Conservation (phyloP, 2,329 filamentous ascomycete genomes). For the Claviceps sp. region DNA sequence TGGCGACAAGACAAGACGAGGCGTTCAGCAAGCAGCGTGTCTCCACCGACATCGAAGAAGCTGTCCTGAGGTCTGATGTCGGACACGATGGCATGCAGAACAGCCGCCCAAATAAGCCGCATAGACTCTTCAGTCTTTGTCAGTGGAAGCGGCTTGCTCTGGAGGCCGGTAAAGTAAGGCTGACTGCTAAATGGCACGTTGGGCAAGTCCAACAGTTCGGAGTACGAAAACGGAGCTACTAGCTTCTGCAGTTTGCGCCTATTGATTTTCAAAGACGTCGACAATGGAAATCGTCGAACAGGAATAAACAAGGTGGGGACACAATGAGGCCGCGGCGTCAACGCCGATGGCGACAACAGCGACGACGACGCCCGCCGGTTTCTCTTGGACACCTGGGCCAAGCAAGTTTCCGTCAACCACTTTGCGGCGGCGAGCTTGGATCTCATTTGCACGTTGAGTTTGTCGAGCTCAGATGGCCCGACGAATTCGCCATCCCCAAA, state of each 20-base stretch:
- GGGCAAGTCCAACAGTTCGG: slow-evolving; percentile 28
- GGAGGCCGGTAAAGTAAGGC: slow-evolving; percentile 20
- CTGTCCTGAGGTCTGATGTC: slow-evolving; percentile 28
- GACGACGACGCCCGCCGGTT: slow-evolving; percentile 16
- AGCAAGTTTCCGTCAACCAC: slow-evolving; percentile 27
- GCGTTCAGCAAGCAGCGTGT: slow-evolving; percentile 29
- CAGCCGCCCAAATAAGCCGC: slow-evolving; percentile 32
- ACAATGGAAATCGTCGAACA: slow-evolving; percentile 33
- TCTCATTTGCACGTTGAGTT: slow-evolving; percentile 25
- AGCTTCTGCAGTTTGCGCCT: slow-evolving; percentile 32
- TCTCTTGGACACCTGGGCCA: slow-evolving; percentile 18
- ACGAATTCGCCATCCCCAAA: slow-evolving; percentile 27
- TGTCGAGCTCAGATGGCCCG: slow-evolving; percentile 23
- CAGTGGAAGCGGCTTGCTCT: slow-evolving; percentile 32
- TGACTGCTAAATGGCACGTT: slow-evolving; percentile 20
- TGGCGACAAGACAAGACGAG: slow-evolving; percentile 32
- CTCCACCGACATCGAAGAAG: slow-evolving; percentile 34
- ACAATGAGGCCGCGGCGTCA: slow-evolving; percentile 23
- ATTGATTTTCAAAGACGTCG: slow-evolving; percentile 36
- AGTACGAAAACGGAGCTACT: slow-evolving; percentile 26
- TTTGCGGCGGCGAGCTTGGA: slow-evolving; percentile 30
- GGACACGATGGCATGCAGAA: slow-evolving; percentile 25
- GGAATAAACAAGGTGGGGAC: slow-evolving; percentile 37
- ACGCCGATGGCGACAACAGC: not conserved
- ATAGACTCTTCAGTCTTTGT: slow-evolving; percentile 34